phyloP scores from a whole-genome alignment of 2,329 filamentous ascomycete genomes.

The Nemania abortiva region DNA sequence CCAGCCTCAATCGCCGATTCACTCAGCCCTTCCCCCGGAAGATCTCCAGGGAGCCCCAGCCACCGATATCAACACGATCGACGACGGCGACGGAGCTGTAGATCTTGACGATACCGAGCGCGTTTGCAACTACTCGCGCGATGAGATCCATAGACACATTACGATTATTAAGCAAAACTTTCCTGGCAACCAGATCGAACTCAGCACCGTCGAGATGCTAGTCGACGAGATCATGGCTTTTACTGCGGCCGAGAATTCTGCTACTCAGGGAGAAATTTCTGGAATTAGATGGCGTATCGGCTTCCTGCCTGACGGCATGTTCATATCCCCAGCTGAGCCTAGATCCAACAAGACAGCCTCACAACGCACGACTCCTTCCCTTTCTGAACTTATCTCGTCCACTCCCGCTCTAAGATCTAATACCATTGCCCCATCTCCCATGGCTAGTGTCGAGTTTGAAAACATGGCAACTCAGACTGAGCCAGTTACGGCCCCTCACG shows the following conservation, averaged over 20 bases:
- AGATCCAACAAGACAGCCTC: background rate
- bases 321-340: background rate
- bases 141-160: slow-evolving; percentile 4
- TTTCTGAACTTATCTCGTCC: background rate
- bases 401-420: background rate
- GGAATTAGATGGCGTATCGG: background rate
- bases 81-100: too few species aligned
- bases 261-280: background rate
- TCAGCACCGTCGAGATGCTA: background rate
- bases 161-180: slow-evolving; percentile 13
- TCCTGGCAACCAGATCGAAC: background rate
- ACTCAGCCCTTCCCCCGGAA: background rate
- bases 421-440: background rate
- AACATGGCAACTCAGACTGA: slow-evolving; percentile 23
- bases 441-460: background rate
- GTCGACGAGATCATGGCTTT: background rate
- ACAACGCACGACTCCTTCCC: background rate
- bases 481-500: background rate
- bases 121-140: background rate
- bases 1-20: background rate
- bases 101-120: background rate
- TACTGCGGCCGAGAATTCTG: background rate
- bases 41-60: background rate
- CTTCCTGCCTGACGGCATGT: background rate
- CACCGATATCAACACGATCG: background rate